These are phyloP conservation scores for Ajuga chamaepitys DNA, from an alignment of 257 asterid genomes.

Conservation along the genomic window DNA sequence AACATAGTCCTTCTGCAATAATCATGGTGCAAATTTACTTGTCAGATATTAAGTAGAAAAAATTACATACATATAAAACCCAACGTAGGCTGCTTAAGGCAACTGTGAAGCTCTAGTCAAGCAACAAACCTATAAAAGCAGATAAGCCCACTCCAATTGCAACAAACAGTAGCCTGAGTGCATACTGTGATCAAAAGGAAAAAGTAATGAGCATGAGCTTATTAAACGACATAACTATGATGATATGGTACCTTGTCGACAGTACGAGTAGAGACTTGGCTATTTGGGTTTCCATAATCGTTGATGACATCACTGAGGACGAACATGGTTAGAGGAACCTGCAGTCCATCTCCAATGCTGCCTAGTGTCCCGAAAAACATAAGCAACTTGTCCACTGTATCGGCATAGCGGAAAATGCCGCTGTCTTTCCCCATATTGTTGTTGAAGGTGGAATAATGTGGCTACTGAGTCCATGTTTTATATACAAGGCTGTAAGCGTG, in stretches of 20 bases:
- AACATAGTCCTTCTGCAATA: constrained; percentile 67
- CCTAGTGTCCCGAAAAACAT: constrained; percentile 73
- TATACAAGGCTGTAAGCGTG: constrained; percentile 16
- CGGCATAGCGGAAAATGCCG: constrained; percentile 77
- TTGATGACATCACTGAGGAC: constrained; percentile 71
- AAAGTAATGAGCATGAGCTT: not conserved
- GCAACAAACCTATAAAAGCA: constrained; percentile 60
- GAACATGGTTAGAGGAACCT: constrained; percentile 72
- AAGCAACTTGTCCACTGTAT: constrained; percentile 48
- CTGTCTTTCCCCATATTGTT: constrained; percentile 29
- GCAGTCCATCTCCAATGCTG: constrained; percentile 89
- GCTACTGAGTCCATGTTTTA: constrained; percentile 9
- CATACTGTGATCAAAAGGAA: constrained; percentile 19
- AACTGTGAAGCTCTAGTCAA: not conserved
- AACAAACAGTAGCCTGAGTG: constrained; percentile 57
- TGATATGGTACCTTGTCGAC: constrained; percentile 45
- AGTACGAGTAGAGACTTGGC: constrained; percentile 16
- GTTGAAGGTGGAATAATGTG: not conserved
- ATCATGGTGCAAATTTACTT: not conserved
- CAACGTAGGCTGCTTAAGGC: no score
- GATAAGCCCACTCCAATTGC: constrained; percentile 73
- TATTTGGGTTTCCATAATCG: constrained; percentile 37
- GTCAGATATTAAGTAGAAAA: not conserved
- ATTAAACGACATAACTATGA: not conserved
- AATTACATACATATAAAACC: not conserved